A percentile compares a stretch with the other conserved stretches of the same genome.
These are phyloP conservation scores for Peronospora destructor DNA, from an alignment of 352 stramenopile genomes.

Conservation along the genomic window DNA sequence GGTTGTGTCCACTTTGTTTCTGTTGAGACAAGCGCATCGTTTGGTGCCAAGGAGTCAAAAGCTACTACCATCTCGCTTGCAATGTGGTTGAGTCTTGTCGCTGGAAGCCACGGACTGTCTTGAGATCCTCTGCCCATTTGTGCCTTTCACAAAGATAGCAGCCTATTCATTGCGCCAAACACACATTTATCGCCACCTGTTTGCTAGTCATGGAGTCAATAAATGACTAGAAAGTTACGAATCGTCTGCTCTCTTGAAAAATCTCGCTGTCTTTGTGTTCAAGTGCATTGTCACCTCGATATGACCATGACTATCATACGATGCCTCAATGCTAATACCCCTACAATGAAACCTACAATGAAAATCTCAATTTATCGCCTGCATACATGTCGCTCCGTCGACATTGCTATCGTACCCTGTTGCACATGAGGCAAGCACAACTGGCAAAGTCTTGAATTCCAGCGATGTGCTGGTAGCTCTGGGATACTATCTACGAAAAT, in stretches of 20 bases:
- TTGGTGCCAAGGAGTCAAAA: neutral
- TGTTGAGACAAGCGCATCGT: neutral
- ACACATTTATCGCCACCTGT: constrained; percentile 26
- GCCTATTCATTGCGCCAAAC: constrained; percentile 57
- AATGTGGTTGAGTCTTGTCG: constrained; percentile 27
- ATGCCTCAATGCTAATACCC: no score
- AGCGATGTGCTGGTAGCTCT: constrained; percentile 13
- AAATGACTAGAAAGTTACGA: no score
- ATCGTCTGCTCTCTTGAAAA: constrained; percentile 45
- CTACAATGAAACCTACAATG: constrained; percentile 31
- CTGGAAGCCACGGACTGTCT: constrained; percentile 42
- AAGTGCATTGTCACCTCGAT: no score
- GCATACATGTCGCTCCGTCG: constrained; percentile 27
- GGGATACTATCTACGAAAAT: constrained; percentile 25
- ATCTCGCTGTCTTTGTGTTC: constrained; percentile 12
- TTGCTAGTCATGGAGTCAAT: neutral
- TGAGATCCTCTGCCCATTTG: constrained; percentile 36
- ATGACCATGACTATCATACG: no score
- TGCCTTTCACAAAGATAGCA: constrained; percentile 61
- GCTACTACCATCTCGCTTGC: neutral
- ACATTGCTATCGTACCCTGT: neutral
- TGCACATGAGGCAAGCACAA: neutral
- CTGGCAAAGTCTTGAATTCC: neutral
- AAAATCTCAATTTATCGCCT: constrained; percentile 46
- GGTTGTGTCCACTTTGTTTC: neutral